Conservation (phyloP, 306 rosid species). For the Inga laurina region DNA sequence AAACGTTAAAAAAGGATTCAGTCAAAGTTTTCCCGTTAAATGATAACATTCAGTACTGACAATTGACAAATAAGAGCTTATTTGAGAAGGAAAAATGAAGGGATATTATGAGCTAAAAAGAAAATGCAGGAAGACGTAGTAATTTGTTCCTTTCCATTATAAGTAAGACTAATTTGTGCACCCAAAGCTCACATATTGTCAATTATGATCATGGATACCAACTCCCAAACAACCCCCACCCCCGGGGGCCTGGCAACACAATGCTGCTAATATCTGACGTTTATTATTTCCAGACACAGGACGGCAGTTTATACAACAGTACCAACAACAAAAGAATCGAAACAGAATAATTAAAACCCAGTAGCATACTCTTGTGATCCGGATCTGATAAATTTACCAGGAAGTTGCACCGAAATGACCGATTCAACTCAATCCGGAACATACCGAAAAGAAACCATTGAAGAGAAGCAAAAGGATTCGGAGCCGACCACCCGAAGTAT, state of each 20-base stretch:
- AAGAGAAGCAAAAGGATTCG: background rate
- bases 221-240: background rate
- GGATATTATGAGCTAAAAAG: background rate
- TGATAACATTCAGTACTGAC: background rate
- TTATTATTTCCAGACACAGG: background rate
- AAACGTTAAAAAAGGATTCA: background rate
- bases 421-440: constrained; percentile 13
- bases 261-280: background rate
- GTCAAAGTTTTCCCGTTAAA: background rate
- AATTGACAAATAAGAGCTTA: background rate
- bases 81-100: background rate
- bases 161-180: background rate
- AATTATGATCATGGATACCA: background rate
- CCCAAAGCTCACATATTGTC: background rate
- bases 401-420: background rate
- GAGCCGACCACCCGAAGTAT: background rate
- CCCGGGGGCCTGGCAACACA: background rate
- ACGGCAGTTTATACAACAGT: background rate
- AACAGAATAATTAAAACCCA: background rate
- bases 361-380: background rate
- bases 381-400: constrained; percentile 21
- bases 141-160: background rate
- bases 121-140: background rate
- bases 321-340: background rate
- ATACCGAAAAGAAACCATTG: background rate